Base-by-base conservation (phyloP, 768 basidiomycete species). In the Strobilomyces confusus region DNA sequence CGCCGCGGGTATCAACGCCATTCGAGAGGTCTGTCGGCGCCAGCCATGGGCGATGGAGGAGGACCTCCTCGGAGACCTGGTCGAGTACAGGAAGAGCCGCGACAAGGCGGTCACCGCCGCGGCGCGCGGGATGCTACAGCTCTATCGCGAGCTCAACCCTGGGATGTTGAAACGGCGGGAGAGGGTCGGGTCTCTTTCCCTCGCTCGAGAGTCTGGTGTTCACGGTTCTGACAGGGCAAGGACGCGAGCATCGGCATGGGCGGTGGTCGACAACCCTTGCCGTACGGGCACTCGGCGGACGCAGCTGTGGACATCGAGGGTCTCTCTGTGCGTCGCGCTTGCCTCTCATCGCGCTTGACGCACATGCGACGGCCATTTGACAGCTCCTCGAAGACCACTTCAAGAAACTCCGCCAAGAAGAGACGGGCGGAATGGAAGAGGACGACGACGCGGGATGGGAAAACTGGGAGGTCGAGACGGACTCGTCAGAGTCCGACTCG, bases 41-140 rank as follows among this genome's bases (percentile, higher is more conserved):
- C 97, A 99, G 66, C 92, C 95, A 5, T 95, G 93, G 92, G 84
- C 89, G 49, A 98, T 99, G 88, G 92, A 95, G 59, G 92, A 92
- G 59, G 95, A 98, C 63, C 70, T 98, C 23, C 75, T 99, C 5
- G 85, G 88, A 4, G 97, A 99, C 72, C 70, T 99, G 57, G 81
- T 98, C 48, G 95, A 93, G 71, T 99, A 99, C 69, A 79, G 86
- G 66, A 98, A 97, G 75, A 95, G 92, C 62, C 83, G 86, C 62
- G 97, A 98, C 71, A 98, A 98, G 74, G 81, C 87, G 1, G 93
- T 97, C 40, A 86, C 87, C 8, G 83, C 90, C n/a, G 93, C 90
- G 42, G 86, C 92, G 3, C 77, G 97, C 25, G 90, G 93, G 14
- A 66, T 99, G 44, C 71, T 98, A 48, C 90, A 89, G 66, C 74